These are phyloP conservation scores for Mycena filopes DNA, from an alignment of 768 basidiomycete genomes.

Conservation along the genomic window DNA sequence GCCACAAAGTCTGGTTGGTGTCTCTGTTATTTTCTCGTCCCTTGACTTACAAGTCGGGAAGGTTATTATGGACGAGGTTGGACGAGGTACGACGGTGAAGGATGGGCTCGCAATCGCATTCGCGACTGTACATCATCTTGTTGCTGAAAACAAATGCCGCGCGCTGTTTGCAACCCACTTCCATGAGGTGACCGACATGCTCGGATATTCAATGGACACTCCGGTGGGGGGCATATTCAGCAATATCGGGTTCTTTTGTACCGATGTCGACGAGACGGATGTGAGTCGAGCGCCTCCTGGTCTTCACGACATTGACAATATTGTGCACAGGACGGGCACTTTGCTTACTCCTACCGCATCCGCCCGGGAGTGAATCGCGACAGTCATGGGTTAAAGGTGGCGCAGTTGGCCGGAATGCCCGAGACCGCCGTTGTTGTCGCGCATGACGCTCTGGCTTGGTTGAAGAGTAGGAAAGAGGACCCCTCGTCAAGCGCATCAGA, in stretches of 20 bases:
- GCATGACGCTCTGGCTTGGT: constrained; percentile 55
- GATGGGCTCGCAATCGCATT: constrained; percentile 96
- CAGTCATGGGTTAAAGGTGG: constrained; percentile 92
- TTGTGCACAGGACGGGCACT: constrained; percentile 72
- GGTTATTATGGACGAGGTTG: constrained; percentile 99
- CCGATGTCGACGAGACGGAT: constrained; percentile 81
- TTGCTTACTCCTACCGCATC: constrained; percentile 86
- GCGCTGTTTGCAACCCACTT: constrained; percentile 99
- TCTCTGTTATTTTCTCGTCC: not conserved
- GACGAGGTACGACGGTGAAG: constrained; percentile 90
- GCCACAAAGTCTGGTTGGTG: constrained; percentile 71
- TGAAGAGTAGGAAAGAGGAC: constrained; percentile 43
- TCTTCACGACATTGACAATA: constrained; percentile 4
- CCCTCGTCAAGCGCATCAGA: constrained; percentile 35
- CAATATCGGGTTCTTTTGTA: constrained; percentile 88
- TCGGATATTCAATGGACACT: constrained; percentile 65
- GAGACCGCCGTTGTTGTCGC: constrained; percentile 69
- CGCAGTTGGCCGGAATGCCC: constrained; percentile 88
- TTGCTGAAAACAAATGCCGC: constrained; percentile 76
- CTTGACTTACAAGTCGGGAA: constrained; percentile 40
- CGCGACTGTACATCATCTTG: constrained; percentile 86
- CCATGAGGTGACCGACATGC: constrained; percentile 90
- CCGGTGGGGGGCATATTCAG: constrained; percentile 60
- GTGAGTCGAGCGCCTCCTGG: constrained; percentile 53
- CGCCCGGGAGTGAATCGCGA: constrained; percentile 87